phyloP scores from a whole-genome alignment of 2,329 filamentous ascomycete species.

The Epichloe gansuensis region DNA sequence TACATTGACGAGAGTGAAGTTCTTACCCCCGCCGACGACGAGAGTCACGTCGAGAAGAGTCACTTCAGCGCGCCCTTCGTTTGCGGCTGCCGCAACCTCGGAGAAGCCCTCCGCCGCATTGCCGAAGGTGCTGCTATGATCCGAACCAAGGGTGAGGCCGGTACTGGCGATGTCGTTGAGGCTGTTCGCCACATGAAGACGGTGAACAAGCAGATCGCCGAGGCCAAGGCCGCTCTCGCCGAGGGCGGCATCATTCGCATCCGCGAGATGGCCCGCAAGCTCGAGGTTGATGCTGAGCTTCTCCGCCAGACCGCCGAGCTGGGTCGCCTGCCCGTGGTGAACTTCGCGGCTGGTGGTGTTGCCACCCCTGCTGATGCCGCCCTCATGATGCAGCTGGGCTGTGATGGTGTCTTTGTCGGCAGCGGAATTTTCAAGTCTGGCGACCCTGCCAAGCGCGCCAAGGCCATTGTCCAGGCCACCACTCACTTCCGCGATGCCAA shows the following conservation, averaged over 20 bases:
- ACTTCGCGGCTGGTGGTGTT: conserved; percentile 97
- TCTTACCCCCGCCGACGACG: conserved; percentile 82
- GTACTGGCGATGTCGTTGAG: conserved; percentile 93
- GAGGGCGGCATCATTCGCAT: conserved; percentile 38
- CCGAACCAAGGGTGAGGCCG: conserved; percentile 94
- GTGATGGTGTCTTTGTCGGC: conserved; percentile 94
- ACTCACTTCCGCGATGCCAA: conserved; percentile 81
- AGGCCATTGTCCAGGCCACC: conserved; percentile 87
- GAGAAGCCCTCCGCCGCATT: conserved; percentile 83
- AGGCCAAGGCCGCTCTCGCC: conserved; percentile 61
- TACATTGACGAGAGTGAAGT: conserved; percentile 99
- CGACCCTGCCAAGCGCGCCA: conserved; percentile 77
- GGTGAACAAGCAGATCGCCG: conserved; percentile 68
- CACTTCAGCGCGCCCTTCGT: conserved; percentile 79
- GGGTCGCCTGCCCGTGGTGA: conserved; percentile 83
- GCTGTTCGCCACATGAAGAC: conserved; percentile 93
- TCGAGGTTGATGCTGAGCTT: conserved; percentile 65
- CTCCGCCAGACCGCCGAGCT: conserved; percentile 79
- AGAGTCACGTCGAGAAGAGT: conserved; percentile 84
- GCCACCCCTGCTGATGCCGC: conserved; percentile 96
- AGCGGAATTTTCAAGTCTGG: conserved; percentile 96
- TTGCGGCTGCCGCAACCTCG: conserved; percentile 87
- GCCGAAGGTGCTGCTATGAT: conserved; percentile 97
- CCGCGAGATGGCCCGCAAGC: conserved; percentile 65
- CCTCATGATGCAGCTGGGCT: conserved; percentile 96